These are phyloP conservation scores for Nicotiana otophora DNA, from an alignment of 257 asterid species.

Conservation along the genomic window DNA sequence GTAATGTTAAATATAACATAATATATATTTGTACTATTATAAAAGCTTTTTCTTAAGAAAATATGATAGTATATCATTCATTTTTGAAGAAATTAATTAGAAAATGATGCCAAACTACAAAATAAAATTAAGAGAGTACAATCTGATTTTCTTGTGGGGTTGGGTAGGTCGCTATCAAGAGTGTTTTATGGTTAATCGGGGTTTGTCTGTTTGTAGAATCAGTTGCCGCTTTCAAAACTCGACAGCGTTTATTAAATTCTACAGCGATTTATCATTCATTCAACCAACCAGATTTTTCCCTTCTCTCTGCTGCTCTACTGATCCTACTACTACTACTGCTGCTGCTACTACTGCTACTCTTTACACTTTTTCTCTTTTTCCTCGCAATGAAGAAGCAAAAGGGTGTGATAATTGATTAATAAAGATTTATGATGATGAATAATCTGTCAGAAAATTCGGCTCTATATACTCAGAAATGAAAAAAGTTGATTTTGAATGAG, in stretches of 20 bases:
- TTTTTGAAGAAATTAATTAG: too few relatives aligned
- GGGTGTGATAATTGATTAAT: constrained; percentile 16
- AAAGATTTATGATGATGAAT: constrained; percentile 13
- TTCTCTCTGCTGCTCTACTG: not conserved
- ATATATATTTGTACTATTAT: too few relatives aligned
- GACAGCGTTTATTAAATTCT: constrained; percentile 34
- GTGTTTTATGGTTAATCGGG: constrained; percentile 25
- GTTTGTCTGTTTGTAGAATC: constrained; percentile 40
- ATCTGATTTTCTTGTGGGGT: not conserved
- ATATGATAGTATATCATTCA: too few relatives aligned
- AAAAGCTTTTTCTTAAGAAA: too few relatives aligned
- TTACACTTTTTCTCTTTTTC: not conserved
- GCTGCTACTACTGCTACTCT: not conserved
- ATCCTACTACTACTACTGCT: not conserved
- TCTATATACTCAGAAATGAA: not conserved
- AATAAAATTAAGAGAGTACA: not conserved
- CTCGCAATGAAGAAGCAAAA: not conserved
- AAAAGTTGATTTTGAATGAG: not conserved
- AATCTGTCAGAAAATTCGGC: constrained; percentile 49
- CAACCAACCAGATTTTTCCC: not conserved
- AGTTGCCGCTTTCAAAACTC: constrained; percentile 46
- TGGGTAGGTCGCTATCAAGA: constrained; percentile 37
- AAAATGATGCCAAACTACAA: too few relatives aligned
- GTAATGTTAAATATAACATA: too few relatives aligned
- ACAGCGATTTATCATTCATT: constrained; percentile 14